Evolutionary conservation across 2,329 filamentous ascomycete genomes (phyloP).

Genomic region (Talaromyces sp.): DNA sequence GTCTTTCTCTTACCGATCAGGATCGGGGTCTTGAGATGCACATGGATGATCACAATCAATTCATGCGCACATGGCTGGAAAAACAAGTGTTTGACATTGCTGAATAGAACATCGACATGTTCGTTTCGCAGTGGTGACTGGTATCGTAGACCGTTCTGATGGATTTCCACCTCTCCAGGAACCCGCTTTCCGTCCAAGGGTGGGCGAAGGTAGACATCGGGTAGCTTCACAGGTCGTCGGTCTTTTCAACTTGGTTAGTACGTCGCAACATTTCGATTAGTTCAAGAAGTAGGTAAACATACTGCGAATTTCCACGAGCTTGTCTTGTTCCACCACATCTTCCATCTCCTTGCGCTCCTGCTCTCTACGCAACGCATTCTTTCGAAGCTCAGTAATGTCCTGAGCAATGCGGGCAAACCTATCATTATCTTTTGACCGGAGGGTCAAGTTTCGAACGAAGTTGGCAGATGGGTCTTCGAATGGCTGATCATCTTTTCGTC

Average conservation of each 20-base stretch:
- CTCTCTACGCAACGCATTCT: slow-evolving; percentile 84
- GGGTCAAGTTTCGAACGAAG: slow-evolving; percentile 92
- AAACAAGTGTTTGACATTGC: slow-evolving; percentile 97
- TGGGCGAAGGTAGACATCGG: slow-evolving; percentile 93
- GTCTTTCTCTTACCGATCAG: slow-evolving; percentile 99
- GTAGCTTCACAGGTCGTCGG: slow-evolving; percentile 82
- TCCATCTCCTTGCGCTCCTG: slow-evolving; percentile 99
- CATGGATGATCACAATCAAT: slow-evolving; percentile 95
- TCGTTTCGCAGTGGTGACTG: slow-evolving; percentile 75
- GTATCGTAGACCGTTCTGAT: slow-evolving; percentile 98
- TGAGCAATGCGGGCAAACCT: slow-evolving; percentile 87
- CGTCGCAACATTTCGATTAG: background rate
- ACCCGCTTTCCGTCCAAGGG: slow-evolving; percentile 96
- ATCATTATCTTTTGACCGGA: slow-evolving; percentile 84
- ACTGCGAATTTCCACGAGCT: slow-evolving; percentile 92
- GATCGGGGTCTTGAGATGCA: slow-evolving; percentile 96
- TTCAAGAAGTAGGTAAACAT: slow-evolving; percentile 39
- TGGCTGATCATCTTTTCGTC: slow-evolving; percentile 93
- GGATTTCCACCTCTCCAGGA: slow-evolving; percentile 92
- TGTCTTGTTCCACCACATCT: slow-evolving; percentile 98
- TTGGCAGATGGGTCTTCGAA: slow-evolving; percentile 96
- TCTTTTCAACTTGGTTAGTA: slow-evolving; percentile 51
- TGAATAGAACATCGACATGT: slow-evolving; percentile 92
- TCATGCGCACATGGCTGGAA: slow-evolving; percentile 97
- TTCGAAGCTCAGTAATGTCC: slow-evolving; percentile 95